phyloP scores from a whole-genome alignment of 768 basidiomycete genomes.

The Crepidotus variabilis region DNA sequence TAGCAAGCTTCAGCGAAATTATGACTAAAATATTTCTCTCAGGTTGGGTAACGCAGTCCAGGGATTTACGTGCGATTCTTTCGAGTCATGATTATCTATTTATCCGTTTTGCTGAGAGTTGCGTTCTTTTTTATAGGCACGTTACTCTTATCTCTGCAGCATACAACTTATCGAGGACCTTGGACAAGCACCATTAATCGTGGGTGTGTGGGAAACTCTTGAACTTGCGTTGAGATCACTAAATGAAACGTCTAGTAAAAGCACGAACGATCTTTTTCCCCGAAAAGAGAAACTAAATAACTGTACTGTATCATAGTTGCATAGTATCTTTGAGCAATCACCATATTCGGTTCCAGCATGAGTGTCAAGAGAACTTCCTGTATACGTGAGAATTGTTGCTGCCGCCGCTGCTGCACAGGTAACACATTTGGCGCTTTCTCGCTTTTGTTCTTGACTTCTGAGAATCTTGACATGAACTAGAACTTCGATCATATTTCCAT shows the following conservation, averaged over 20 bases:
- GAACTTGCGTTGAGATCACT: neutral
- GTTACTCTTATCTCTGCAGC: conserved; percentile 84
- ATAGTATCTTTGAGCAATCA: too few species aligned
- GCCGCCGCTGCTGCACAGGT: too few species aligned
- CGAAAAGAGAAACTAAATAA: too few species aligned
- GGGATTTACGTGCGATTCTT: conserved; percentile 72
- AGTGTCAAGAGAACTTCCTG: too few species aligned
- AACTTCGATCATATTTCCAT: too few species aligned
- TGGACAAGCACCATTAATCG: conserved; percentile 10
- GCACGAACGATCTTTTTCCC: neutral
- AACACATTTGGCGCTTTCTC: too few species aligned
- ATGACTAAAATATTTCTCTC: conserved; percentile 1
- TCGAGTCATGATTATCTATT: neutral
- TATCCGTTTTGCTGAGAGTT: neutral
- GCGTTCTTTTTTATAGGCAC: conserved; percentile 41
- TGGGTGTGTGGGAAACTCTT: neutral
- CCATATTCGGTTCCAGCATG: too few species aligned
- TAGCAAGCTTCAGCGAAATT: neutral
- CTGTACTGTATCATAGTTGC: too few species aligned
- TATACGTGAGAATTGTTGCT: too few species aligned
- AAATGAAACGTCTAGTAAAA: neutral
- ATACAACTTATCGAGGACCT: conserved; percentile 75
- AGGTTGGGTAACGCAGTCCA: conserved; percentile 87
- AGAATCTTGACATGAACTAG: too few species aligned
- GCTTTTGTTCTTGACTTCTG: too few species aligned